Base-by-base conservation (phyloP, 495 filamentous ascomycete species). In the Penicillium mononematosum region DNA sequence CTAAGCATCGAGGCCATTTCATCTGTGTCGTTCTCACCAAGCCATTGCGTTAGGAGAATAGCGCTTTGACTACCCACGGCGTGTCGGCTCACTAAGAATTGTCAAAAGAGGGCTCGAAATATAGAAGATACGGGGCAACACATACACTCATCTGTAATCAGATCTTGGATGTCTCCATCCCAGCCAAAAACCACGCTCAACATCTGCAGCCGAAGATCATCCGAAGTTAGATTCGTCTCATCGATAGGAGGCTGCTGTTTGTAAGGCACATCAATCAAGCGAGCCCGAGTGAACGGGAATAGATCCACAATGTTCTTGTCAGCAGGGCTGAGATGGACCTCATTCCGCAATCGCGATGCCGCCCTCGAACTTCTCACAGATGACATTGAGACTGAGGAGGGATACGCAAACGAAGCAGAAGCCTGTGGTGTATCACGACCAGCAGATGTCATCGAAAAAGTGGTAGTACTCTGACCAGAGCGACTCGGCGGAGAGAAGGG, bases 111-210 rank as follows among this genome's bases (percentile, higher is more conserved):
- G 27, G 41, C 2, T 29, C 16, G 9, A 34, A 32, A 8, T 25
- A 16, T 12, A 43, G 24, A 20, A 20, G 27, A 42, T n/a, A 14
- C 16, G n/a, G 5, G 12, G 22, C 49, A 44, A 39, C n/a, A 75
- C 81, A 62, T 76, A 85, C 83, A 63, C 63, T 98, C 95, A 70
- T 98, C 94, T 25, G 85, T 83, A 47, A 98, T 85, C 64, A 98
- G 73, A 38, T 83, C 85, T 49, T 92, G 83, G 50, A 91, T 85
- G 64, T 96, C 91, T 48, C 87, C 87, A 54, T 91, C 85, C 91
- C 93, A 98, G 10, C 94, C 95, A 75, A 98, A 98, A 1, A 98
- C 91, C 29, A 90, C 87, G 67, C 83, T 90, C 19, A 98, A 77
- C 95, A 98, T 98, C 73, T 96, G 90, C 38, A 81, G 84, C 47